Evolutionary conservation across 1,139 yeast genomes (phyloP).

Genomic region (Spathaspora jeffriesii): DNA sequence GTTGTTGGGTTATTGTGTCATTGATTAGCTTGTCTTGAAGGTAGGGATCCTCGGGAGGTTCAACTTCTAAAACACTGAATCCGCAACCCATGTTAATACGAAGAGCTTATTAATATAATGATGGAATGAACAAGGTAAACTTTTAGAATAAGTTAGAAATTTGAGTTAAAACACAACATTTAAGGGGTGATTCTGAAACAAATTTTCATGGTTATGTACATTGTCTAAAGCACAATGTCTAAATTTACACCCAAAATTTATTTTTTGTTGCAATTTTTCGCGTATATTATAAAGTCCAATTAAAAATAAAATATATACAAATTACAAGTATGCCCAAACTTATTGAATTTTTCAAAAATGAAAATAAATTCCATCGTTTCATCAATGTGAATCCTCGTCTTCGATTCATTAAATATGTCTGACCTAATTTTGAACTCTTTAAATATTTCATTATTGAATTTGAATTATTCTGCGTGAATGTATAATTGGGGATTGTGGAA

Average conservation of each 20-base stretch:
- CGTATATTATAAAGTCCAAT: constrained; percentile 11
- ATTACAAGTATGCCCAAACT: constrained; percentile 18
- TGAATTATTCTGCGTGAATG: constrained; percentile 9
- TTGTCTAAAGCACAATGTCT: too few species aligned
- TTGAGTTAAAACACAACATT: too few species aligned
- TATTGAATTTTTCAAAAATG: constrained; percentile 20
- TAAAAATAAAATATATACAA: constrained; percentile 20
- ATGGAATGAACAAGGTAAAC: too few species aligned
- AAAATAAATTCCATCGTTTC: constrained; percentile 17
- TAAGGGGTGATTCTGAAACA: too few species aligned
- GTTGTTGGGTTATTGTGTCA: constrained; percentile 68
- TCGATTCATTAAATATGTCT: constrained; percentile 7
- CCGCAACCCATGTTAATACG: constrained; percentile 69
- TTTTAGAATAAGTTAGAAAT: too few species aligned
- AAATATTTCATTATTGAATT: constrained; percentile 4
- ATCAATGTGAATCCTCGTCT: constrained; percentile 11
- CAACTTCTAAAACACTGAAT: constrained; percentile 49
- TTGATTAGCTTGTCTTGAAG: constrained; percentile 52
- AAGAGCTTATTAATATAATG: too few species aligned
- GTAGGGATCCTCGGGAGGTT: constrained; percentile 50
- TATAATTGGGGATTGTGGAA: constrained; percentile 15
- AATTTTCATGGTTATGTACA: too few species aligned
- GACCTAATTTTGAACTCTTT: constrained; percentile 9
- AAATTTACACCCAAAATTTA: too few species aligned
- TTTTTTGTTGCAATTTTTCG: too few species aligned